Evolutionary conservation across 345 rosid species (phyloP).

Genomic region (Hibiscus mutabilis): DNA sequence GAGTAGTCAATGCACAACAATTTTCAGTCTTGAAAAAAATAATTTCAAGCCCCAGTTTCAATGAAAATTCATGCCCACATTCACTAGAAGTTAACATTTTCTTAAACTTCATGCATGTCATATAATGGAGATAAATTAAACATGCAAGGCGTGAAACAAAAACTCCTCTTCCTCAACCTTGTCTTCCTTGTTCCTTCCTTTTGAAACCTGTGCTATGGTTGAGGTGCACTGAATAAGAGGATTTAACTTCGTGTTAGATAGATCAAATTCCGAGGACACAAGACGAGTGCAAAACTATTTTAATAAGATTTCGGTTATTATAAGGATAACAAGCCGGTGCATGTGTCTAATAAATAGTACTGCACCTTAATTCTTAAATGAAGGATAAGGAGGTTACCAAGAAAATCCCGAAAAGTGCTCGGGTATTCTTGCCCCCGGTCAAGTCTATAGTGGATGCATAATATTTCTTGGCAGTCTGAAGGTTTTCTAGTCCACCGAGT

Average conservation of each 20-base stretch:
- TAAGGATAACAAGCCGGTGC: not conserved
- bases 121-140: too few species aligned
- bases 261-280: not conserved
- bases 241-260: slow-evolving; percentile 9
- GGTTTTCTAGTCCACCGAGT: slow-evolving; percentile 79
- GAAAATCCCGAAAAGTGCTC: slow-evolving; percentile 86
- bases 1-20: too few species aligned
- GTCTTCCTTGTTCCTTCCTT: slow-evolving; percentile 82
- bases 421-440: slow-evolving; percentile 86
- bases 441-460: slow-evolving; percentile 77
- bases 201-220: slow-evolving; percentile 70
- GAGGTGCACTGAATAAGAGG: slow-evolving; percentile 55
- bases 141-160: too few species aligned
- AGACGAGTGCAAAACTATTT: not conserved
- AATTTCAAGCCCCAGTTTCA: too few species aligned
- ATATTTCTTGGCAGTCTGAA: slow-evolving; percentile 81
- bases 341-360: not conserved
- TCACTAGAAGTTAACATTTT: too few species aligned
- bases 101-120: too few species aligned
- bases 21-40: too few species aligned
- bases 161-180: slow-evolving; percentile 23
- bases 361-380: not conserved
- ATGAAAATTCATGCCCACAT: too few species aligned
- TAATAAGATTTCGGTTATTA: not conserved
- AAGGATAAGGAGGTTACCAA: slow-evolving; percentile 47